Evolutionary conservation across 768 basidiomycete species (phyloP), one percentile per base, ranked within the genome.

Genomic region (Phanerochaete sordida): DNA sequence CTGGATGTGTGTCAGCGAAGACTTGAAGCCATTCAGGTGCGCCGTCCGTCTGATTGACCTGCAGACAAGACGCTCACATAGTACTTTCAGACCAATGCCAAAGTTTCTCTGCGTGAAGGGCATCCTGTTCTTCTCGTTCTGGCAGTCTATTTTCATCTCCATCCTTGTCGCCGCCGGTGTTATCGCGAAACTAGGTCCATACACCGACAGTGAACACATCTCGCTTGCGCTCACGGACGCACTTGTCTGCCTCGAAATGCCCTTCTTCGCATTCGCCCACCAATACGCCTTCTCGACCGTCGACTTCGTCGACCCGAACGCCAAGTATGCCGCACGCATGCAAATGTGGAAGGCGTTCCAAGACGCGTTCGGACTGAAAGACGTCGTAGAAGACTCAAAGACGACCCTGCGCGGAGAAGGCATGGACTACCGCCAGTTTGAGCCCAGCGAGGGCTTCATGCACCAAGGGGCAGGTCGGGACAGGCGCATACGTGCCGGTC

Each of bases 71-170:
- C 23, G 52, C 53, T 56, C 28, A 27, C 39, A 55, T 60, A 15
- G 33, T 62, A 45, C 2, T 30, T 33, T 23, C 66, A 89, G 96
- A 12, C 94, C 94, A 0, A 84, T 95, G 65, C 94, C 97, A 2
- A 99, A 99, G 73, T 99, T 99, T 74, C 86, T 98, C 27, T 99
- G 95, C 70, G 95, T 99, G 65, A 99, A 99, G 71, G 96, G 96
- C 47, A 94, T 99, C 65, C 81, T 99, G 23, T 98, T 98, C 80
- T 96, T 97, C 74, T 95, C 92, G 1, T 99, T 99, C 77, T 99
- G 97, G 97, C 97, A 99, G 72, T 86, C 90, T 23, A 83, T 96
- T 52, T 83, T 69, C 48, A 83, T 99, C 52, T 95, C 94, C 30
- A 82, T 91, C 66, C 81, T 98, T n/a, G 96, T 95, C 49, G 90